Evolutionary conservation across 768 basidiomycete genomes (phyloP).

Genomic region (Lactifluus subvellereus): DNA sequence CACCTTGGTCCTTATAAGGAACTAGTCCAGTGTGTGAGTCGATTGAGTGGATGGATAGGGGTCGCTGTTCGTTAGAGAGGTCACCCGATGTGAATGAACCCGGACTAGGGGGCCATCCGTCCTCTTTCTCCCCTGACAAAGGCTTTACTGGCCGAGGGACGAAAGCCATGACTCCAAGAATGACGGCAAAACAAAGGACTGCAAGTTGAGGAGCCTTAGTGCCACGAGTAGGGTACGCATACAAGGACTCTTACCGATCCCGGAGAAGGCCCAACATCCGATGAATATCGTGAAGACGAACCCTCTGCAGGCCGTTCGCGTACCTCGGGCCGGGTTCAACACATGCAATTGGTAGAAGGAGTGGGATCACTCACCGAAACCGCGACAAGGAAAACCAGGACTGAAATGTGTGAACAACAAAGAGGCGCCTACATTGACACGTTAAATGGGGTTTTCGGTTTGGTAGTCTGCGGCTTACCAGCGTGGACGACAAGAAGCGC

Average conservation of each 20-base stretch:
- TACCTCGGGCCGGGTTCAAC: neutral
- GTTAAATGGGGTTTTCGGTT: neutral
- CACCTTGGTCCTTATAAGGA: neutral
- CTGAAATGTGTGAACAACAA: constrained; percentile 9
- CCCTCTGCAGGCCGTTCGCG: neutral
- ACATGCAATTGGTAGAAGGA: neutral
- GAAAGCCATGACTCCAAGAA: constrained; percentile 14
- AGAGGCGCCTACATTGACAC: constrained; percentile 1
- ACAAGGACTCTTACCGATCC: constrained; percentile 2
- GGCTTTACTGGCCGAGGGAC: constrained; percentile 13
- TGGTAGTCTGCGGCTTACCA: constrained; percentile 5
- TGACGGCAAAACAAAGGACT: constrained; percentile 12
- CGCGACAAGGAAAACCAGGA: constrained; percentile 8
- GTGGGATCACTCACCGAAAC: constrained; percentile 6
- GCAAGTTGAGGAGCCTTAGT: neutral
- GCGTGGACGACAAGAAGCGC: constrained; percentile 10
- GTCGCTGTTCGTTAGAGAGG: neutral
- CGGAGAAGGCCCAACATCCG: constrained; percentile 18
- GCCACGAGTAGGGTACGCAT: neutral
- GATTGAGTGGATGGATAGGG: neutral
- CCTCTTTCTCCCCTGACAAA: neutral
- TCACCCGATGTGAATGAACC: constrained; percentile 5
- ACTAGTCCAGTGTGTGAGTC: constrained; percentile 9
- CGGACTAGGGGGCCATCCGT: neutral
- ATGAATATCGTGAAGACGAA: constrained; percentile 4